These are phyloP conservation scores for Puccinia triticina DNA, from an alignment of 1,284 basidiomycete species.

Conservation along the genomic window DNA sequence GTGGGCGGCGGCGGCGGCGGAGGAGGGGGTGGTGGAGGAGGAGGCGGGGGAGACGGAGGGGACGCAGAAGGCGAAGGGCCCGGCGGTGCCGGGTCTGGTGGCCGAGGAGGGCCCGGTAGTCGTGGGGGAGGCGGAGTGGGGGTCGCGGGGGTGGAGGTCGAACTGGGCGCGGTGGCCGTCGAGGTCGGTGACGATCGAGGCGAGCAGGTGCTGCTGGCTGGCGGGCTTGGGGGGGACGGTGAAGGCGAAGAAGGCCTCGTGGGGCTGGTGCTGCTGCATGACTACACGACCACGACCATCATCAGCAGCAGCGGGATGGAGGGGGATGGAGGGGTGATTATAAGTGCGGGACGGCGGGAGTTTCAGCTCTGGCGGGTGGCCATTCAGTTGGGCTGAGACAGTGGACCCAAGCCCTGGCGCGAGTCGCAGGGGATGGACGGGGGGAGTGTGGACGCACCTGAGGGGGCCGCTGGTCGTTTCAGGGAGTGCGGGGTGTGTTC, in stretches of 20 bases:
- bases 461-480: no score
- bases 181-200: background rate
- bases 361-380: no score
- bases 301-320: no score
- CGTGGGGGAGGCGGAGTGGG: background rate
- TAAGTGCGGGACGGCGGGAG: no score
- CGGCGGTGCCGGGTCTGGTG: conserved; percentile 12
- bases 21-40: background rate
- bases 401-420: no score
- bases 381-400: no score
- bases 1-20: background rate
- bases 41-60: conserved; percentile 7
- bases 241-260: conserved; percentile 38
- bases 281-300: no score
- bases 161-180: no score
- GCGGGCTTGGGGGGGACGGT: conserved; percentile 39
- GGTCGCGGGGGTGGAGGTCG: background rate
- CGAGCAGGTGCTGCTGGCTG: background rate
- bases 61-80: conserved; percentile 26
- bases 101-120: background rate
- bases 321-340: no score
- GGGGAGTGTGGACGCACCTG: no score
- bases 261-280: conserved; percentile 26
- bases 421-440: no score
- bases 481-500: no score